phyloP scores from a whole-genome alignment of 1,284 basidiomycete genomes.

The Fomitiporia mediterranea region DNA sequence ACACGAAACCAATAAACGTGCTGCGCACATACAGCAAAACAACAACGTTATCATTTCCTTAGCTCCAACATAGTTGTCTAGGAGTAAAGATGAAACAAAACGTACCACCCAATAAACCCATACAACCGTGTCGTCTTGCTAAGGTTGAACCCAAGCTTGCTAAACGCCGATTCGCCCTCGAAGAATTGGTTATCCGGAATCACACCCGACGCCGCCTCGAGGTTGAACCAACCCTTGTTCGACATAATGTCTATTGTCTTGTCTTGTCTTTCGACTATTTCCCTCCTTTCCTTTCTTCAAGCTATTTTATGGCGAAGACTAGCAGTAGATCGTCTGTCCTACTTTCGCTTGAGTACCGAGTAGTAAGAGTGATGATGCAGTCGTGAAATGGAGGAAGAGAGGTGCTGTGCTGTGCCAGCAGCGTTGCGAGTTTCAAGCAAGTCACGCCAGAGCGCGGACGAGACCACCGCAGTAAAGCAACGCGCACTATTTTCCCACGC shows the following conservation, averaged over 20 bases:
- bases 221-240: constrained; percentile 87
- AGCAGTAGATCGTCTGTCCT: background rate
- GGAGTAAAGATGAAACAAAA: constrained; percentile 15
- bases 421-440: background rate
- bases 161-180: constrained; percentile 88
- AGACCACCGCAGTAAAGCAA: background rate
- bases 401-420: constrained; percentile 18
- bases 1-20: constrained; percentile 65
- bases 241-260: constrained; percentile 81
- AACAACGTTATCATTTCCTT: background rate
- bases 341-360: background rate
- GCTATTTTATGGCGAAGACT: background rate
- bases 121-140: constrained; percentile 78
- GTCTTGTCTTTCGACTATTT: background rate
- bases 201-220: constrained; percentile 85
- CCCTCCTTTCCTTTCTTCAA: background rate
- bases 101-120: constrained; percentile 80
- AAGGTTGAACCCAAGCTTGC: constrained; percentile 54
- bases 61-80: background rate
- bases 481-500: constrained; percentile 10
- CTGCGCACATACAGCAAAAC: constrained; percentile 34
- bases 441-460: background rate
- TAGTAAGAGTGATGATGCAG: background rate
- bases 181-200: constrained; percentile 95
- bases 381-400: no score